A percentile compares a stretch with the other conserved stretches of the same genome.
Evolutionary conservation across 1,284 basidiomycete genomes (phyloP).

Genomic region (Schizophyllum commune): DNA sequence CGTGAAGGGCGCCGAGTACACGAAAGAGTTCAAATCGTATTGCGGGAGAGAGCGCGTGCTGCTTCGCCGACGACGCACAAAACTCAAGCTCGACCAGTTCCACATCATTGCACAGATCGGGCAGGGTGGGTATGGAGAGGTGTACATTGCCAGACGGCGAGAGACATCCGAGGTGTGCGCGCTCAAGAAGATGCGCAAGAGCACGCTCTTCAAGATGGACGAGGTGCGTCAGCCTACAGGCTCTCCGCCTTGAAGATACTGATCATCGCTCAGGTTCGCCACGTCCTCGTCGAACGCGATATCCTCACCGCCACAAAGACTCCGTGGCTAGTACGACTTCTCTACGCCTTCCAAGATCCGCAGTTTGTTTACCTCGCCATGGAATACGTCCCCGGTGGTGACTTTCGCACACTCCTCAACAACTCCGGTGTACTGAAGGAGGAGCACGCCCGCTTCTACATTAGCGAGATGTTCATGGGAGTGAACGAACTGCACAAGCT

Average conservation of each 20-base stretch:
- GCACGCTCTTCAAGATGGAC: slow-evolving; percentile 93
- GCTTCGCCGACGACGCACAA: slow-evolving; percentile 80
- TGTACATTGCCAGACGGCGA: slow-evolving; percentile 86
- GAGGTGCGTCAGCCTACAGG: slow-evolving; percentile 47
- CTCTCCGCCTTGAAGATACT: slow-evolving; percentile 2
- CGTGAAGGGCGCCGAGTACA: slow-evolving; percentile 56
- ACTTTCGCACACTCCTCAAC: slow-evolving; percentile 92
- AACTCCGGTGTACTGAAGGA: slow-evolving; percentile 96
- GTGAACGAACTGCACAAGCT: slow-evolving; percentile 91
- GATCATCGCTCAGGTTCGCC: slow-evolving; percentile 55
- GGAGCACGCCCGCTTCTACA: slow-evolving; percentile 92
- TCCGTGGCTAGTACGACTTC: slow-evolving; percentile 85
- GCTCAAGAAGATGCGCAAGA: slow-evolving; percentile 92
- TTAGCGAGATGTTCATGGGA: slow-evolving; percentile 91
- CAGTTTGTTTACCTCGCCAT: slow-evolving; percentile 91
- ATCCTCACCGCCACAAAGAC: slow-evolving; percentile 94
- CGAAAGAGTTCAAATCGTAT: slow-evolving; percentile 84
- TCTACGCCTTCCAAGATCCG: slow-evolving; percentile 93
- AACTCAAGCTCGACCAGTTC: slow-evolving; percentile 85
- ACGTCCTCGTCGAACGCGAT: slow-evolving; percentile 94
- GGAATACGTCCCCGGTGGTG: slow-evolving; percentile 97
- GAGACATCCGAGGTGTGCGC: slow-evolving; percentile 94
- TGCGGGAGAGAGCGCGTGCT: slow-evolving; percentile 87
- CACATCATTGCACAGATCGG: slow-evolving; percentile 96
- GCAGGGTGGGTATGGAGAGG: slow-evolving; percentile 95